These are phyloP conservation scores for Diaporthe citriasiana DNA, from an alignment of 2,329 filamentous ascomycete species.

Conservation along the genomic window DNA sequence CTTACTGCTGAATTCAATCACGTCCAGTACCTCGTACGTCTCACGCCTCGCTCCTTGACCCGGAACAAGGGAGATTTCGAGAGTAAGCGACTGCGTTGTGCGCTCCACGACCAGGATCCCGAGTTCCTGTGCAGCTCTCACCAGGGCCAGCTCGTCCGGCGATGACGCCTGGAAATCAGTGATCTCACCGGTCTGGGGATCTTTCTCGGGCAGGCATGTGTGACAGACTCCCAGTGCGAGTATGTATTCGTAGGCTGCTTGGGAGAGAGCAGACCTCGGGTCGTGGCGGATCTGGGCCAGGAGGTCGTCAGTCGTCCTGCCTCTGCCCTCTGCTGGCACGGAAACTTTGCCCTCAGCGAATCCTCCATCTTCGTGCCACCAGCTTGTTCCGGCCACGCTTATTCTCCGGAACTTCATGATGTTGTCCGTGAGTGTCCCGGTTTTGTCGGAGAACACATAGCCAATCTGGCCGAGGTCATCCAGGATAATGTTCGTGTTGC, in stretches of 20 bases:
- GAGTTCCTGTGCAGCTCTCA: constrained; percentile 86
- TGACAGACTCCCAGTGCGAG: constrained; percentile 90
- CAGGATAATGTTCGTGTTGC: constrained; percentile 93
- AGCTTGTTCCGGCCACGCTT: constrained; percentile 89
- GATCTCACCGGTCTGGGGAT: constrained; percentile 66
- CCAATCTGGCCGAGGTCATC: constrained; percentile 93
- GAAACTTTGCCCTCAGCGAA: constrained; percentile 55
- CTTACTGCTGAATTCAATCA: constrained; percentile 92
- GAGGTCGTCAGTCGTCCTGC: constrained; percentile 79
- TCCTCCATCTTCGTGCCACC: constrained; percentile 89
- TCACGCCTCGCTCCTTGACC: constrained; percentile 54
- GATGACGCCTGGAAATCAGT: constrained; percentile 85
- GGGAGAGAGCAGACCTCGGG: constrained; percentile 79
- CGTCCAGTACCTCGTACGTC: constrained; percentile 83
- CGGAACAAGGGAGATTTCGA: constrained; percentile 62
- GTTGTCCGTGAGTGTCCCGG: constrained; percentile 93
- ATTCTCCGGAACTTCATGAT: constrained; percentile 96
- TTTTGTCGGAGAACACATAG: constrained; percentile 95
- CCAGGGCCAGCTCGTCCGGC: constrained; percentile 89
- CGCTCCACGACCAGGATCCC: constrained; percentile 84
- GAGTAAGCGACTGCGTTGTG: constrained; percentile 76
- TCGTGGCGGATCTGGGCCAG: constrained; percentile 81
- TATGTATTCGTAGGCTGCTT: constrained; percentile 83
- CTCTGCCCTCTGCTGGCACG: constrained; percentile 61
- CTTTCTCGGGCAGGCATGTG: constrained; percentile 87